Base-by-base conservation (phyloP, 306 rosid species). In the Fragaria iinumae region DNA sequence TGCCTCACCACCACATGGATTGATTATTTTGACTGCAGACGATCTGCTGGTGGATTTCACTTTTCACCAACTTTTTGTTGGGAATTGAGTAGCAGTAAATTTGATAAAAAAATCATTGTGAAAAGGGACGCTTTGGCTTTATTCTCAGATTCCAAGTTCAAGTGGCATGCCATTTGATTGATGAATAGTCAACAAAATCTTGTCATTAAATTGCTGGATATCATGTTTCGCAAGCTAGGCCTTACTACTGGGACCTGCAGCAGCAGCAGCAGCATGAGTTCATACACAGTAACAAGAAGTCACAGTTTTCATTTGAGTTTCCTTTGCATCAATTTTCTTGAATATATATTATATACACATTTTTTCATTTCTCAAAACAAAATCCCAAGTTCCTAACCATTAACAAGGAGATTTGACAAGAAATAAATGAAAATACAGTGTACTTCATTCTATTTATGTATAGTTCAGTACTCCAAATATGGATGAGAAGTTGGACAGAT, bases 141-240 rank as follows among this genome's bases (percentile, higher is more conserved):
- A 7, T 36, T 29, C 65, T 72, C 4, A 48, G 67, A 73, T 55
- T 53, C 76, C 67, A 39, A 73, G 21, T 38, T 73, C 18, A 23
- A 63, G 34, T 38, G 25, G 41, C 7, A 13, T 11, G 68, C 69
- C 11, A 59, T 41, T 56, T 21, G 29, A 13, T 21, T 29, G 65
- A 23, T 20, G 25, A 20, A n/a, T 41, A 11, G 77, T 74, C 70
- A 59, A 44, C 69, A 74, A 74, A 74, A 25, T 60, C 29, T 12
- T 47, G 39, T 73, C 67, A 63, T 63, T 63, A 6, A 17, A 39
- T 79, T 73, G 59, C 45, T 72, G 38, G 73, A 59, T 44, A 8
- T 47, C 25, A 13, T 14, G 41, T 78, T 29, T 68, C 8, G 71
- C 70, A 79, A 49, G 59, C 25, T 14, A 12, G 82, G 70, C 47